Evolutionary conservation across 345 rosid species (phyloP).

Genomic region (Theobroma cacao): DNA sequence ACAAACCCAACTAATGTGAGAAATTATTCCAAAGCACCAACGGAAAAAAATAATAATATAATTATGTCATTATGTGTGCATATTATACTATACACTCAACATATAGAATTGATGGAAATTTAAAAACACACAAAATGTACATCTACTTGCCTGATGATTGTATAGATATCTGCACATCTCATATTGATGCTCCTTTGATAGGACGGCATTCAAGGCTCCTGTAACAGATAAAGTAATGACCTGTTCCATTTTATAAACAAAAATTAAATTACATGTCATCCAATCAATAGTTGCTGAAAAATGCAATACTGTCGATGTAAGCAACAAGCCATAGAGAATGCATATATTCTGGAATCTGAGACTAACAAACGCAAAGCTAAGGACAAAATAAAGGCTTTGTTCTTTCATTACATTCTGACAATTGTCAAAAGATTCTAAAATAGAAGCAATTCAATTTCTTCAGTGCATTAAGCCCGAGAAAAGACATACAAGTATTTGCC

Average conservation of each 20-base stretch:
- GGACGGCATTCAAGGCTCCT: slow-evolving; percentile 77
- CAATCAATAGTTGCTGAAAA: background rate
- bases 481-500: background rate
- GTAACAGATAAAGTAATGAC: slow-evolving; percentile 71
- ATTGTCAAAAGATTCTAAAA: background rate
- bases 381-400: background rate
- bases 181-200: slow-evolving; percentile 64
- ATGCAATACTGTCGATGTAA: background rate
- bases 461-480: background rate
- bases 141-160: slow-evolving; percentile 74
- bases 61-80: background rate
- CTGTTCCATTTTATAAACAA: slow-evolving; percentile 36
- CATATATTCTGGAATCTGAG: background rate
- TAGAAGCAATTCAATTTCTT: background rate
- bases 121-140: background rate
- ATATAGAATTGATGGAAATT: background rate
- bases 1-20: background rate
- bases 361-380: background rate
- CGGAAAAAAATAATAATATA: background rate
- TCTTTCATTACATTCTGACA: background rate
- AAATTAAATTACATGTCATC: background rate
- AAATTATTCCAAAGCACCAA: background rate
- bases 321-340: background rate
- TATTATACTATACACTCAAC: background rate
- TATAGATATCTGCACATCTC: slow-evolving; percentile 88